Percentiles rank a stretch among this genome's conserved stretches.
Evolutionary conservation across 768 basidiomycete genomes (phyloP).

Genomic region (Tricholomella constricta): DNA sequence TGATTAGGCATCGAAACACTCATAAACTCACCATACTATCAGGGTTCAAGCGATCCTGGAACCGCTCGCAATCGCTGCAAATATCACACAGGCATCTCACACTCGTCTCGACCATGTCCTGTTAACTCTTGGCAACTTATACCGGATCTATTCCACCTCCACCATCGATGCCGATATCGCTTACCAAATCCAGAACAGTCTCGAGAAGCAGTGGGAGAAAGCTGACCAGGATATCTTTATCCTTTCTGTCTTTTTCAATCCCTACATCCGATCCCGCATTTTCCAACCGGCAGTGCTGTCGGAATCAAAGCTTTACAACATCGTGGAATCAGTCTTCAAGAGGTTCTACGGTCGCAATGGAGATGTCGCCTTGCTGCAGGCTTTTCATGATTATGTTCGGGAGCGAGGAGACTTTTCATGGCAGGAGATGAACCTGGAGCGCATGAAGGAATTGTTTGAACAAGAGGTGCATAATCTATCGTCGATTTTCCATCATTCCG

Average conservation of each 20-base stretch:
- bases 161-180: slow-evolving; percentile 10
- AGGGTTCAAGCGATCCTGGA: slow-evolving; percentile 20
- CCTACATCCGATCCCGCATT: not conserved
- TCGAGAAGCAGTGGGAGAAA: slow-evolving; percentile 35
- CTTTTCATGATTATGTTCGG: not conserved
- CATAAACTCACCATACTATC: not conserved
- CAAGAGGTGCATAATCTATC: not conserved
- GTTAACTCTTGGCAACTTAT: slow-evolving; percentile 25
- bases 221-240: slow-evolving; percentile 39
- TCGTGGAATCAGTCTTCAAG: slow-evolving; percentile 1
- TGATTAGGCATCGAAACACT: not conserved
- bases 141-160: slow-evolving; percentile 11
- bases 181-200: slow-evolving; percentile 23
- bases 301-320: not conserved
- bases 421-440: not conserved
- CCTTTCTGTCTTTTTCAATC: not conserved
- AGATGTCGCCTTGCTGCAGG: not conserved
- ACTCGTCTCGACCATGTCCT: slow-evolving; percentile 27
- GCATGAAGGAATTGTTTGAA: not conserved
- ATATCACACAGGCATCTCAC: slow-evolving; percentile 23
- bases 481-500: too few relatives aligned
- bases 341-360: not conserved
- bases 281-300: not conserved
- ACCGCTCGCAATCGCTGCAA: slow-evolving; percentile 28
- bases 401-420: not conserved